Evolutionary conservation across 2,329 filamentous ascomycete species (phyloP).

Genomic region (Penicillium sp.): DNA sequence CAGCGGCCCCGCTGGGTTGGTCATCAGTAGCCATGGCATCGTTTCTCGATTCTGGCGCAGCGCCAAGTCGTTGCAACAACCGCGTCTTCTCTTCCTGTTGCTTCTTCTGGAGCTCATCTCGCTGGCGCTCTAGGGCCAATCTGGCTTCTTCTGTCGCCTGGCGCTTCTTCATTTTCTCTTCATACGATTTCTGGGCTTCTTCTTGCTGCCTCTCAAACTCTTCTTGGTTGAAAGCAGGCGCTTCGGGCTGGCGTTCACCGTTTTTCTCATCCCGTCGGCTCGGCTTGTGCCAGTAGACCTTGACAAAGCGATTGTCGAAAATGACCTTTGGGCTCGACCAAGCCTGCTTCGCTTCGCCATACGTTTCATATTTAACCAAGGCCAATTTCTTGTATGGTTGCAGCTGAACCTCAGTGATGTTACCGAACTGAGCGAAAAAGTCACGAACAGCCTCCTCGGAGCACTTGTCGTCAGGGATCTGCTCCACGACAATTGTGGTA

Average conservation of each 20-base stretch:
- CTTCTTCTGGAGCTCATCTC: conserved; percentile 49
- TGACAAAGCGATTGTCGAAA: conserved; percentile 64
- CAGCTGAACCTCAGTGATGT: conserved; percentile 54
- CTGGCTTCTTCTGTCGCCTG: conserved; percentile 53
- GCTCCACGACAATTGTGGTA: conserved; percentile 59
- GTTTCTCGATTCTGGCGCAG: conserved; percentile 34
- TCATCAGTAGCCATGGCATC: conserved; percentile 25
- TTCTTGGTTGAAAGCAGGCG: conserved; percentile 52
- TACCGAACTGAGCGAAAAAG: conserved; percentile 60
- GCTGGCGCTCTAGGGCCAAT: conserved; percentile 54
- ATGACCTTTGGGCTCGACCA: conserved; percentile 61
- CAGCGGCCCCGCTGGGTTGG: conserved; percentile 19
- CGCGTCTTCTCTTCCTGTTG: conserved; percentile 56
- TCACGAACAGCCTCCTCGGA: conserved; percentile 52
- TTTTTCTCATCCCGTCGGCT: conserved; percentile 35
- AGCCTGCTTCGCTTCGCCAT: conserved; percentile 52
- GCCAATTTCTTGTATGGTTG: conserved; percentile 55
- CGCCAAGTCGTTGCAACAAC: conserved; percentile 50
- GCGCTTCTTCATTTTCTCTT: conserved; percentile 53
- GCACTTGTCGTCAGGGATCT: conserved; percentile 59
- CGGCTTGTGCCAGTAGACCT: conserved; percentile 61
- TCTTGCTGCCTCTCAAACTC: conserved; percentile 55
- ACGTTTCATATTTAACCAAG: conserved; percentile 54
- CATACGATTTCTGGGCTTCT: conserved; percentile 56
- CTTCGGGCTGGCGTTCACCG: conserved; percentile 30